Base-by-base conservation (phyloP, 2,329 filamentous ascomycete genomes). In the Neofusicoccum sp. region DNA sequence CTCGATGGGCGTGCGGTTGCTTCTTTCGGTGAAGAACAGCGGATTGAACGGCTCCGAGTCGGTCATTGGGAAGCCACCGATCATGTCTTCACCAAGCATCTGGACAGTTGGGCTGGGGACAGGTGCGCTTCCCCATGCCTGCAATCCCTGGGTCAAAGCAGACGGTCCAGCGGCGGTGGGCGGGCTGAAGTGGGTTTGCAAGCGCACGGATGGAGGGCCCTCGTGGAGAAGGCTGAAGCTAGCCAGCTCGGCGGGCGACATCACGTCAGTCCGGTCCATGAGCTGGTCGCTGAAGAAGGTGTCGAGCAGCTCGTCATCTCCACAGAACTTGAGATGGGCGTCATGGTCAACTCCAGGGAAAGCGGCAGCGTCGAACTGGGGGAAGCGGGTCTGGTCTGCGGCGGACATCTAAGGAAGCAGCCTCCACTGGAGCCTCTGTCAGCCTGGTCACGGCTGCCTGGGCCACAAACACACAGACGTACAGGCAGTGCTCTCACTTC, bases 31-130 rank as follows among this genome's bases (percentile, higher is more conserved):
- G 26, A 56, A 20, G 6, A 58, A 47, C 20, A 58, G 20, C 2
- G 54, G 54, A 16, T 58, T 47, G 41, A 58, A 58, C 12, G 54
- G 54, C 14, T 56, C 51, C 7, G 51, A 56, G 38, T 56, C n/a
- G n/a, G 28, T 16, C 8, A 12, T 43, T 36, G 43, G 43, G 51
- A 36, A 56, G 38, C 36, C n/a, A 28, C n/a, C 38, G 38, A 56
- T 43, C 28, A 56, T 7, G 12, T 56, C 51, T 11, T 56, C 51
- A 1, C 36, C 20, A 11, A 56, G 51, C 4, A 43, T 24, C 8
- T 56, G 36, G 26, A 43, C 24, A 26, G 36, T 33, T 3, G 49
- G 49, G 49, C 49, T 54, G 14, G 16, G 11, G 49, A 40, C 9
- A 14, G 34, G 6, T 2, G 49, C 9, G n/a, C 31, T 26, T 8